phyloP scores from a whole-genome alignment of 805 yeast species.

The Starmera pachycereana region DNA sequence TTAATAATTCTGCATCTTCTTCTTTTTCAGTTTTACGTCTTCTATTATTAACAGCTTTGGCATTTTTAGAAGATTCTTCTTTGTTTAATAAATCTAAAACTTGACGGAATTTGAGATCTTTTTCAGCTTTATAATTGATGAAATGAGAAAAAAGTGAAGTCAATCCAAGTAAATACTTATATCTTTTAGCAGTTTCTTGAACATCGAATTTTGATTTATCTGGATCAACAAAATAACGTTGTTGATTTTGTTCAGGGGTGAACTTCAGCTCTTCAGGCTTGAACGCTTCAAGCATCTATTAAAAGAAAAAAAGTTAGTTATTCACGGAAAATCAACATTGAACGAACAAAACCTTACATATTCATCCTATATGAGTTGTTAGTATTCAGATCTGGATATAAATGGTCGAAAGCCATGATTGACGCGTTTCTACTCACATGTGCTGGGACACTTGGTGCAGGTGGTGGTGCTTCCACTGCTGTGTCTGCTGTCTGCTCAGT shows the following conservation, averaged over 20 bases:
- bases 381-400: too few species aligned
- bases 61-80: constrained; percentile 13
- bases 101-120: constrained; percentile 44
- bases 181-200: constrained; percentile 53
- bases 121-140: constrained; percentile 51
- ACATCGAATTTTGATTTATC: constrained; percentile 34
- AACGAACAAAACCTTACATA: too few species aligned
- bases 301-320: not conserved
- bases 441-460: too few species aligned
- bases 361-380: not conserved
- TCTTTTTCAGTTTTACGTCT: constrained; percentile 68
- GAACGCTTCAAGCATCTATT: not conserved
- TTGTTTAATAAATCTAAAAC: constrained; percentile 35
- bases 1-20: constrained; percentile 67
- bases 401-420: too few species aligned
- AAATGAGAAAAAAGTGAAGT: constrained; percentile 62
- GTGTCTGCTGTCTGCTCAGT: too few species aligned
- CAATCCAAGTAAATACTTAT: constrained; percentile 54
- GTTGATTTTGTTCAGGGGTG: constrained; percentile 5
- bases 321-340: too few species aligned
- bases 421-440: too few species aligned
- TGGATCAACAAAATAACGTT: constrained; percentile 24
- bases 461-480: too few species aligned
- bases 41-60: constrained; percentile 27
- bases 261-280: constrained; percentile 1